Conservation (phyloP, 1,284 basidiomycete species). For the Puccinia hordei region DNA sequence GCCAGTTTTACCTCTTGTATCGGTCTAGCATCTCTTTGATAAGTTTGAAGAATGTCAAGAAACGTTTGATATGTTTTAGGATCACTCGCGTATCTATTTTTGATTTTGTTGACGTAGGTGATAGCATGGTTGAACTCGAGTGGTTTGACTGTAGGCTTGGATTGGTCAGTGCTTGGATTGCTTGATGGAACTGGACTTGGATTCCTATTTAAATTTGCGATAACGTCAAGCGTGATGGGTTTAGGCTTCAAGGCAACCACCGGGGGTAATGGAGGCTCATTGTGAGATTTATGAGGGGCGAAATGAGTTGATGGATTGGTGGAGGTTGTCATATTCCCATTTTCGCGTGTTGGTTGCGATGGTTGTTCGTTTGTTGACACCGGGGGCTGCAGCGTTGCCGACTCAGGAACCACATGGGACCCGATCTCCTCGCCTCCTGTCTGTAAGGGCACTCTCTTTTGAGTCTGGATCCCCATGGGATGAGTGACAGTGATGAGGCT, state of each 20-base stretch:
- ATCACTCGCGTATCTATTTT: slow-evolving; percentile 86
- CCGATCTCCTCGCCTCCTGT: slow-evolving; percentile 50
- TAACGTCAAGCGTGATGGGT: slow-evolving; percentile 24
- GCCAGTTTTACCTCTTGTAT: slow-evolving; percentile 74
- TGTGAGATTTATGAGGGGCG: background rate
- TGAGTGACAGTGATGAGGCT: slow-evolving; percentile 54
- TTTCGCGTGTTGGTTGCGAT: slow-evolving; percentile 28
- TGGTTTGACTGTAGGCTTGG: slow-evolving; percentile 55
- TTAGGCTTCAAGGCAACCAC: slow-evolving; percentile 33
- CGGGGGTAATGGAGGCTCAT: slow-evolving; percentile 8
- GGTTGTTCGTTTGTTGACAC: slow-evolving; percentile 19
- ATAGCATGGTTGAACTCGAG: slow-evolving; percentile 96
- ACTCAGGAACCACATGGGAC: slow-evolving; percentile 40
- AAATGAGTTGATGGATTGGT: background rate
- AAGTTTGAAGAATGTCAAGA: slow-evolving; percentile 94
- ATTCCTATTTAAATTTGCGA: slow-evolving; percentile 30
- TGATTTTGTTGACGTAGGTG: slow-evolving; percentile 98
- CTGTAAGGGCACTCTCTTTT: slow-evolving; percentile 54
- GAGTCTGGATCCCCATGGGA: slow-evolving; percentile 53
- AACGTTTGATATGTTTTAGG: slow-evolving; percentile 97
- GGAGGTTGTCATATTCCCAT: slow-evolving; percentile 17
- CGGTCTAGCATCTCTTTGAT: slow-evolving; percentile 89
- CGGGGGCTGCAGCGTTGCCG: background rate
- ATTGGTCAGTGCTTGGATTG: slow-evolving; percentile 27
- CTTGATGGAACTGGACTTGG: slow-evolving; percentile 39